Evolutionary conservation across 225 moss, liverwort and hornwort species (phyloP), one percentile per base, ranked within the genome.

Genomic region (Rhytidiadelphus loreus): DNA sequence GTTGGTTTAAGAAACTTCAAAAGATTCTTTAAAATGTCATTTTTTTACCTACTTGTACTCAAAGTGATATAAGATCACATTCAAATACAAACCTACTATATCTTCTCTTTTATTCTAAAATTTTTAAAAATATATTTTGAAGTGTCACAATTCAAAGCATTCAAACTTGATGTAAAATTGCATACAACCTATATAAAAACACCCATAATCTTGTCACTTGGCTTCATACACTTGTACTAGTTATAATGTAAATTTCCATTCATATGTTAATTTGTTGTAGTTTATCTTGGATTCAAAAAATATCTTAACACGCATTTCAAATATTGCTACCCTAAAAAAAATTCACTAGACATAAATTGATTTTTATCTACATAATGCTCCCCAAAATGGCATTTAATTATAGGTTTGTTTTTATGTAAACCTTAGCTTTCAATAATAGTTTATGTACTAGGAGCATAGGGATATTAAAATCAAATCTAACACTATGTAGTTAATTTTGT

Each of bases 81-180:
- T 32, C 32, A 33, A 24, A 46, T 33, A 9, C 5, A 33, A 62
- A 30, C 7, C 11, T 46, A 61, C 2, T 8, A 11, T 33, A 7
- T 3, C 16, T 30, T 46, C 4, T 2, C 1, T 46, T 62, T 14
- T 23, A 32, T 21, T 32, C 3, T 44, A 32, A 4, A 30, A 29
- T 16, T 9, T 30, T 1, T 15, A 21, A 9, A 32, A 44, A 30
- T 13, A 4, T 43, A 8, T 21, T 30, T 32, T 60, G 10, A 81
- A 44, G 9, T 32, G 13, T 61, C 4, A 14, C 10, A 4, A 6
- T 1, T 61, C 0, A 2, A 0, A 81, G 44, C 2, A 32, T 73
- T 46, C 48, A 3, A 30, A 30, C 1, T 0, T 9, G 2, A 72
- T 44, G 4, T 44, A 28, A 46, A 46, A 44, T 24, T 73, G 17